Conservation (phyloP, 352 stramenopile species). For the Phytopythium boreale region DNA sequence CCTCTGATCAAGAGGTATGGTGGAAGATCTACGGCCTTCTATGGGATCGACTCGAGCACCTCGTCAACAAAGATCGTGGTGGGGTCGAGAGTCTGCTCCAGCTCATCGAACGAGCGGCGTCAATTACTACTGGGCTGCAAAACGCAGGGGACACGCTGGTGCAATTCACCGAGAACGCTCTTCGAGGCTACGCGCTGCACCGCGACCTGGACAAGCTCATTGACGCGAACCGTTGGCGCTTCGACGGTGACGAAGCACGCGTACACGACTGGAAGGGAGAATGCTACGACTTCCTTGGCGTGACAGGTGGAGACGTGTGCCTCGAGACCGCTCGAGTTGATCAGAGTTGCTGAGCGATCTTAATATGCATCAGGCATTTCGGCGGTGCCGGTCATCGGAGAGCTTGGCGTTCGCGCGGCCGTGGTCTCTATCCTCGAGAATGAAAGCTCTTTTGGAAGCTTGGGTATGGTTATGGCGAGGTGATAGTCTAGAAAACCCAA, state of each 20-base stretch:
- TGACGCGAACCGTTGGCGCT: background rate
- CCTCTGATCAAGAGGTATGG: background rate
- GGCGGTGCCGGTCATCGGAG: no score
- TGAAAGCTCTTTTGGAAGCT: no score
- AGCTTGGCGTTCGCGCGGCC: no score
- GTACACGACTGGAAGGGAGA: slow-evolving; percentile 1
- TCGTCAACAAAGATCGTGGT: background rate
- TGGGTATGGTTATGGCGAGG: no score
- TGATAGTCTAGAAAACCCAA: no score
- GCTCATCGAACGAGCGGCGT: background rate
- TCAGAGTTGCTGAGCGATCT: no score
- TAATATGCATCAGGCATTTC: no score
- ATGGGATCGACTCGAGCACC: background rate
- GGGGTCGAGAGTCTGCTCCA: background rate
- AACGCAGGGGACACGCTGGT: background rate
- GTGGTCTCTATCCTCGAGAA: no score
- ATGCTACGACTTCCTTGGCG: background rate
- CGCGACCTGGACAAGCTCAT: slow-evolving; percentile 8
- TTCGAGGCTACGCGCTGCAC: slow-evolving; percentile 5
- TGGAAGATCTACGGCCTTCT: background rate
- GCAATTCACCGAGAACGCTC: slow-evolving; percentile 2
- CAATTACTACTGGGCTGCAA: background rate
- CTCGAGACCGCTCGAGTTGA: no score
- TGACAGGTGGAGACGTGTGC: background rate
- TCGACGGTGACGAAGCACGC: background rate